phyloP scores from a whole-genome alignment of 352 stramenopile genomes.

The Phytophthora tentaculata region DNA sequence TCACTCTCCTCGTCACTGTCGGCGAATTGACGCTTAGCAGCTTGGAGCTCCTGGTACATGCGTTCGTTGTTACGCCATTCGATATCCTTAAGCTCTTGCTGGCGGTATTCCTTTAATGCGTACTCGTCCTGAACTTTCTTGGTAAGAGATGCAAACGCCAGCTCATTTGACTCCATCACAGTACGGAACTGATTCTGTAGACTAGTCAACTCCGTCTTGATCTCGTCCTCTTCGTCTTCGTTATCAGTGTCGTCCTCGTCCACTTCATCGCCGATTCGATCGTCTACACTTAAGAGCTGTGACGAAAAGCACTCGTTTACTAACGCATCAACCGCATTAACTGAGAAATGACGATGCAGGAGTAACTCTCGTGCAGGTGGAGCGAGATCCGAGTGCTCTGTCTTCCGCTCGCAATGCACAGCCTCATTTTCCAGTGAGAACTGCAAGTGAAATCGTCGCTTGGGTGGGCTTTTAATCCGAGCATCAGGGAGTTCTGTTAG shows the following conservation, averaged over 20 bases:
- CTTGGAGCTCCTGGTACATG: slow-evolving; percentile 69
- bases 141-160: slow-evolving; percentile 44
- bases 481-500: slow-evolving; percentile 28
- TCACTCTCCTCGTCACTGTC: slow-evolving; percentile 55
- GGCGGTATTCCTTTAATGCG: slow-evolving; percentile 53
- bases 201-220: slow-evolving; percentile 53
- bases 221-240: slow-evolving; percentile 50
- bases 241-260: slow-evolving; percentile 57
- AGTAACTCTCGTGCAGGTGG: slow-evolving; percentile 45
- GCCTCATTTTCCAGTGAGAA: slow-evolving; percentile 50
- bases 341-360: slow-evolving; percentile 64
- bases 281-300: slow-evolving; percentile 44
- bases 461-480: slow-evolving; percentile 16
- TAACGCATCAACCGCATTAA: slow-evolving; percentile 46
- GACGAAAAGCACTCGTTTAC: slow-evolving; percentile 52
- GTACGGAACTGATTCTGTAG: slow-evolving; percentile 56
- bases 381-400: neutral
- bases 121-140: slow-evolving; percentile 54
- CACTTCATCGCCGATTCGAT: slow-evolving; percentile 46
- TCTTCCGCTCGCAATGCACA: slow-evolving; percentile 48
- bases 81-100: slow-evolving; percentile 55
- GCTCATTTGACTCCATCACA: slow-evolving; percentile 53
- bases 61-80: slow-evolving; percentile 65
- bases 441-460: slow-evolving; percentile 46
- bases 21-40: slow-evolving; percentile 52